Percentiles rank a stretch among this genome's conserved stretches.
Evolutionary conservation across 73 alveolate species (phyloP).

Genomic region (Stentor roeselii): DNA sequence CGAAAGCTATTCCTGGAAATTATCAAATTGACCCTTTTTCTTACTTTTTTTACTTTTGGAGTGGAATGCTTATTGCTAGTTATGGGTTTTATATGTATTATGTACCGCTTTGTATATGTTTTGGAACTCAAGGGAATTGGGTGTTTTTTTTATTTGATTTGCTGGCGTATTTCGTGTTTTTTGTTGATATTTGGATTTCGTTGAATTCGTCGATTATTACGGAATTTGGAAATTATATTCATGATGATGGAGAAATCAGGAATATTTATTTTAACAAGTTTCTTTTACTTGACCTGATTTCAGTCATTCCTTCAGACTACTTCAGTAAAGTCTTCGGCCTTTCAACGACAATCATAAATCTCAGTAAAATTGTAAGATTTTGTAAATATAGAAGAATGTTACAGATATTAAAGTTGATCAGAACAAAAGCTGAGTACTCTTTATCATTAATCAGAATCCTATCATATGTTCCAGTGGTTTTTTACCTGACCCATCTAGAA

Average conservation of each 20-base stretch:
- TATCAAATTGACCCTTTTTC: neutral
- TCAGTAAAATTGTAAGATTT: slow-evolving; percentile 32
- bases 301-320: slow-evolving; percentile 59
- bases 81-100: slow-evolving; percentile 36
- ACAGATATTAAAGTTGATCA: slow-evolving; percentile 27
- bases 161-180: slow-evolving; percentile 1
- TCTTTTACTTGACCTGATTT: slow-evolving; percentile 34
- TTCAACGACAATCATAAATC: neutral
- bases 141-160: slow-evolving; percentile 30
- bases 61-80: neutral
- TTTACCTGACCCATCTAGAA: slow-evolving; percentile 35
- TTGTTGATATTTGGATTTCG: slow-evolving; percentile 33
- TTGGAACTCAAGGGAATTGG: slow-evolving; percentile 34
- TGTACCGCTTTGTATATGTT: slow-evolving; percentile 49
- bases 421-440: slow-evolving; percentile 32
- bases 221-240: slow-evolving; percentile 28
- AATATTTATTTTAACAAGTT: slow-evolving; percentile 22
- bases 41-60: slow-evolving; percentile 34
- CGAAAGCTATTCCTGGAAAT: neutral
- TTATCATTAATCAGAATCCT: slow-evolving; percentile 29
- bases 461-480: slow-evolving; percentile 17
- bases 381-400: slow-evolving; percentile 36
- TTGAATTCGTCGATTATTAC: slow-evolving; percentile 30
- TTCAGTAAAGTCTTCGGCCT: slow-evolving; percentile 27
- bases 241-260: neutral